These are phyloP conservation scores for Eucalyptus sideroxylon DNA, from an alignment of 345 rosid species.

Conservation along the genomic window DNA sequence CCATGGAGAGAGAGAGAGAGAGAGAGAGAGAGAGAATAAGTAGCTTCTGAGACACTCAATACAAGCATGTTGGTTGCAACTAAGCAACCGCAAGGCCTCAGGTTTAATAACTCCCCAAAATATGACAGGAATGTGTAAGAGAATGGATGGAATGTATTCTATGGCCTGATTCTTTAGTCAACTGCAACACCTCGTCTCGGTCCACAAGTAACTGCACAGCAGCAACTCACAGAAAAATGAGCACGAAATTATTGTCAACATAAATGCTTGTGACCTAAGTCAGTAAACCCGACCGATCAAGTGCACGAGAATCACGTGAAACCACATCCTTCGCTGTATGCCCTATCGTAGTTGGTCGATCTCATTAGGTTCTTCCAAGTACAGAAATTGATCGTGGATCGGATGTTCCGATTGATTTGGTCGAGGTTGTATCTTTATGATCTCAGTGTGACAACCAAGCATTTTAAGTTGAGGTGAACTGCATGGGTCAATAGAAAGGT, in stretches of 20 bases:
- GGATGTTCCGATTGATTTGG: not conserved
- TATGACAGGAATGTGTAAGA: not conserved
- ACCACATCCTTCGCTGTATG: not conserved
- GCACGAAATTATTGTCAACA: not conserved
- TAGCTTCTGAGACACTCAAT: slow-evolving; percentile 28
- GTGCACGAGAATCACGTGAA: not conserved
- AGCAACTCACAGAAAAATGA: not conserved
- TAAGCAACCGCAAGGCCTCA: slow-evolving; percentile 1
- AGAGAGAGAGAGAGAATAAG: slow-evolving; percentile 1
- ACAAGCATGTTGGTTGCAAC: slow-evolving; percentile 10
- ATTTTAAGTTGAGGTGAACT: not conserved
- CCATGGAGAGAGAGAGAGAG: not conserved
- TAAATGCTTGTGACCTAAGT: not conserved
- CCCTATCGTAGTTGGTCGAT: not conserved
- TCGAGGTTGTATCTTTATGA: not conserved
- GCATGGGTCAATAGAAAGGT: not conserved
- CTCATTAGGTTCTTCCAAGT: not conserved
- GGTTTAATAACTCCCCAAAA: not conserved
- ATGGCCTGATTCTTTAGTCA: not conserved
- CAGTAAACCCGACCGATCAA: not conserved
- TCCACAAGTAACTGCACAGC: not conserved
- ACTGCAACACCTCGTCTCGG: not conserved
- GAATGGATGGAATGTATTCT: not conserved
- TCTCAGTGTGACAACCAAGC: not conserved
- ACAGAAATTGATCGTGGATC: not conserved